Conservation (phyloP, 2,329 filamentous ascomycete genomes). For the Xenoacremonium recifei region DNA sequence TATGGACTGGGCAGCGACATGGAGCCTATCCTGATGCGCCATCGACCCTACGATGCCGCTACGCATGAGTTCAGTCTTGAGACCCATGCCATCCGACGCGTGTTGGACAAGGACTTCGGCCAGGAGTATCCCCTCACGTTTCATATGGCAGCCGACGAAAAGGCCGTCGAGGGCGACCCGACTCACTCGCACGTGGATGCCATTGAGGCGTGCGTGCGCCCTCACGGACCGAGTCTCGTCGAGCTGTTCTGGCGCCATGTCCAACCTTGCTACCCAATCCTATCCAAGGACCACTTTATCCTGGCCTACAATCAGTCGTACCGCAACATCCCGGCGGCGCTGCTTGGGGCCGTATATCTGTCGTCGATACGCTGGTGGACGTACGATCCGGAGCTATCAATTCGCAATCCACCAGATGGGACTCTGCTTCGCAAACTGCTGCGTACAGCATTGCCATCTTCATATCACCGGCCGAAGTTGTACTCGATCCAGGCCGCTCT, state of each 20-base stretch:
- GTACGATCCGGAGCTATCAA: constrained; percentile 37
- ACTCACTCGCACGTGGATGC: constrained; percentile 32
- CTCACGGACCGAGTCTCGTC: constrained; percentile 58
- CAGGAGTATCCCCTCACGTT: constrained; percentile 32
- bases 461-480: constrained; percentile 29
- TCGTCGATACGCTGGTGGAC: constrained; percentile 55
- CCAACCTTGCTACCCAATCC: constrained; percentile 51
- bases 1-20: constrained; percentile 33
- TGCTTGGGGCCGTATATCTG: constrained; percentile 55
- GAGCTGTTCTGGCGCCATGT: constrained; percentile 62
- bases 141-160: constrained; percentile 31
- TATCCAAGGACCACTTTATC: constrained; percentile 54
- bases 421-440: constrained; percentile 22
- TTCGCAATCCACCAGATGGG: constrained; percentile 24
- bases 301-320: constrained; percentile 51
- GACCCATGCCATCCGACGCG: constrained; percentile 58
- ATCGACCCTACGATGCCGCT: constrained; percentile 51
- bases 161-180: constrained; percentile 26
- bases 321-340: constrained; percentile 49
- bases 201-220: constrained; percentile 57
- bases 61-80: constrained; percentile 46
- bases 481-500: constrained; percentile 29
- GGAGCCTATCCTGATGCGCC: constrained; percentile 33
- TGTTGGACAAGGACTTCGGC: constrained; percentile 48
- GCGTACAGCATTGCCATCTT: constrained; percentile 23